phyloP scores from a whole-genome alignment of 305 asterid species.

The Nicotiana rustica region DNA sequence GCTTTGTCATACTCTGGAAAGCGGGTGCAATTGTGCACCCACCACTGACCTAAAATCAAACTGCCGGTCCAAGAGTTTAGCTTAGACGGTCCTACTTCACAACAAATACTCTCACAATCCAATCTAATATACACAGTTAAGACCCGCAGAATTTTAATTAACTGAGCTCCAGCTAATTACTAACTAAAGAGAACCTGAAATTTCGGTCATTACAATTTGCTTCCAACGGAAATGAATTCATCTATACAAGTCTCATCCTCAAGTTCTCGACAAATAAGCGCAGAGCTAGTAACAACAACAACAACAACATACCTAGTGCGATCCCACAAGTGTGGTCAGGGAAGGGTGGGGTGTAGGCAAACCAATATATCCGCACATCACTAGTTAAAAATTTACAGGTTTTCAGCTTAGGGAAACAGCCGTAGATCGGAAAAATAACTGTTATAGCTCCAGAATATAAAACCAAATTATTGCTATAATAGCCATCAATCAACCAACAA shows the following conservation, averaged over 20 bases:
- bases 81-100: constrained; percentile 1
- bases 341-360: no score
- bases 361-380: background rate
- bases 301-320: no score
- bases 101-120: background rate
- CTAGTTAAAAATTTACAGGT: background rate
- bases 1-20: background rate
- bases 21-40: background rate
- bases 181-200: background rate
- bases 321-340: no score
- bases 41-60: constrained; percentile 1
- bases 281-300: background rate
- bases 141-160: background rate
- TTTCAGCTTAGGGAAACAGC: background rate
- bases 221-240: constrained; percentile 5
- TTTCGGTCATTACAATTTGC: background rate
- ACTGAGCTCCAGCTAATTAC: background rate
- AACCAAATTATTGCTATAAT: background rate
- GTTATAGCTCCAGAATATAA: background rate
- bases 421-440: background rate
- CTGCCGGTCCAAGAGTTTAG: background rate
- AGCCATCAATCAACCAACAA: background rate
- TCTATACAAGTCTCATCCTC: background rate
- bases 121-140: background rate
- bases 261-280: background rate